Conservation (phyloP, 768 basidiomycete species). For the Tulasnella sp. region DNA sequence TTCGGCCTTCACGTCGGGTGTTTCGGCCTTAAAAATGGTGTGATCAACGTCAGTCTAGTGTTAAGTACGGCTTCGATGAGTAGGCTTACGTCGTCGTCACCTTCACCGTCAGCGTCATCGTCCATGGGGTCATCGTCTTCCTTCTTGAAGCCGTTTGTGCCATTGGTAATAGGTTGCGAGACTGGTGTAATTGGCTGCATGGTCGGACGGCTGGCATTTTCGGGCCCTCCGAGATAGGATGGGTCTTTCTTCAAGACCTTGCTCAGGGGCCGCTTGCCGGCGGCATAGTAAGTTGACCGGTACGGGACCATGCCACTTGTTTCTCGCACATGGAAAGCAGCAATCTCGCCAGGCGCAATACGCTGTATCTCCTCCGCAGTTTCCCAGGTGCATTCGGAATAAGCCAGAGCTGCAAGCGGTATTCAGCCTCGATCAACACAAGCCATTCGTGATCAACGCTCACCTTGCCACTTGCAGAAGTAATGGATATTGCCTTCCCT, state of each 20-base stretch:
- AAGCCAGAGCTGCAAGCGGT: constrained; percentile 19
- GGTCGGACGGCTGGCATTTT: not conserved
- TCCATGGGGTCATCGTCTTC: constrained; percentile 6
- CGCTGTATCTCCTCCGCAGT: constrained; percentile 13
- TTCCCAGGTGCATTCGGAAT: constrained; percentile 81
- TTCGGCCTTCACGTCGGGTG: not conserved
- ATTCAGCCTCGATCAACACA: not conserved
- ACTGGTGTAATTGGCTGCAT: not conserved
- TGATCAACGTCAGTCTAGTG: not conserved
- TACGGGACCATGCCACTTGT: constrained; percentile 12
- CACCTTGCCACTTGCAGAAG: constrained; percentile 90
- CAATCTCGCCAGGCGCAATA: constrained; percentile 16
- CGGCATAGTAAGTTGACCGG: constrained; percentile 36
- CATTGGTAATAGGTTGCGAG: not conserved
- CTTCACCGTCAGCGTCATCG: constrained; percentile 11
- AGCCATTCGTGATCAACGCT: constrained; percentile 7
- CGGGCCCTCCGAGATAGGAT: constrained; percentile 13
- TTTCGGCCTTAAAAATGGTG: not conserved
- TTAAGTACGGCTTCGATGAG: not conserved
- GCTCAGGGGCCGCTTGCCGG: constrained; percentile 62
- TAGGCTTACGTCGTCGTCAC: not conserved
- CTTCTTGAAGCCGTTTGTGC: not conserved
- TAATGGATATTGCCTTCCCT: constrained; percentile 57
- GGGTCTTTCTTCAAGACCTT: constrained; percentile 79
- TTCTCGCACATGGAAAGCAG: constrained; percentile 14